phyloP scores from a whole-genome alignment of 1,139 yeast genomes.

The Saccharomycopsis hybrid region DNA sequence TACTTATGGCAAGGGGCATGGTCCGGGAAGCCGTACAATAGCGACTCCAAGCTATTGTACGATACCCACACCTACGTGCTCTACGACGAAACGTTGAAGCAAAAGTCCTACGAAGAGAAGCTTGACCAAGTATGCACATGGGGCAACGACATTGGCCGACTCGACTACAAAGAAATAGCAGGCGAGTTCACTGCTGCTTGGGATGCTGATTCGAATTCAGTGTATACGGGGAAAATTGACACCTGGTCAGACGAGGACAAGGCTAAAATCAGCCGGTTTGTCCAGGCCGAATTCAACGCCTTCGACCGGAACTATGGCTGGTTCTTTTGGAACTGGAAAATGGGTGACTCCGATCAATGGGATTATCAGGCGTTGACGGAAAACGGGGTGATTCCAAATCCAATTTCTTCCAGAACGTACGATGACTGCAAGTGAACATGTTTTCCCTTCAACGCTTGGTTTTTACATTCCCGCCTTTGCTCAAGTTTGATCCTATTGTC shows the following conservation, averaged over 20 bases:
- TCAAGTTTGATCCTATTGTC: no score
- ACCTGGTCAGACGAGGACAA: conserved; percentile 58
- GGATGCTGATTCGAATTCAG: conserved; percentile 72
- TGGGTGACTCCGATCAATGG: conserved; percentile 85
- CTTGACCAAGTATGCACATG: conserved; percentile 54
- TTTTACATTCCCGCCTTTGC: no score
- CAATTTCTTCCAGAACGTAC: conserved; percentile 14
- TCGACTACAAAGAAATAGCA: conserved; percentile 56
- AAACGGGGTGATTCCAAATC: conserved; percentile 59
- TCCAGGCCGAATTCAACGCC: conserved; percentile 89
- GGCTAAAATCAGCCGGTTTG: conserved; percentile 53
- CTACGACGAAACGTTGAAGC: conserved; percentile 46
- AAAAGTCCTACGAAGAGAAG: conserved; percentile 46
- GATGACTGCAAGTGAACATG: conserved; percentile 10
- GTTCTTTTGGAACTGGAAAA: conserved; percentile 92
- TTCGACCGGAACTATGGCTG: conserved; percentile 70
- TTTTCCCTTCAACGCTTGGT: no score
- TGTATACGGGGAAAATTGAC: conserved; percentile 43
- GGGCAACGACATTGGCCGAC: conserved; percentile 46
- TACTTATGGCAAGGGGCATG: conserved; percentile 18
- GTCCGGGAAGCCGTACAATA: conserved; percentile 19
- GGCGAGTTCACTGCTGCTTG: conserved; percentile 96
- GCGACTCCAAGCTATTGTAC: conserved; percentile 60
- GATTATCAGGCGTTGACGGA: conserved; percentile 56
- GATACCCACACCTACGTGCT: conserved; percentile 93